Base-by-base conservation (phyloP, 495 filamentous ascomycete genomes). In the Penicillium paxilli region DNA sequence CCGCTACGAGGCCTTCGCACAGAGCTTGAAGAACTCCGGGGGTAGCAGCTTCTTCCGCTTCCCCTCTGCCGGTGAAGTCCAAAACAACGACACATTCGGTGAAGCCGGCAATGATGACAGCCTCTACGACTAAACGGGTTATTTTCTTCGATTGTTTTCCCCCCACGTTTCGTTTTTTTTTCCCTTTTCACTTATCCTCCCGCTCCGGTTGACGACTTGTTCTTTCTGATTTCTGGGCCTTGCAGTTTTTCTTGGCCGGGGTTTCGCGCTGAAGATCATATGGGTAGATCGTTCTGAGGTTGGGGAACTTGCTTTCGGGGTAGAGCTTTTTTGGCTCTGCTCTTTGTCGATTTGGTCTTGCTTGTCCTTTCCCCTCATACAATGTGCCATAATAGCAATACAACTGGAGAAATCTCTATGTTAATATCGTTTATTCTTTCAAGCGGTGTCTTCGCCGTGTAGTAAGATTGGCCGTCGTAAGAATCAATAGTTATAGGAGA, bases 31-130 rank as follows among this genome's bases (percentile, higher is more conserved):
- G 88, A 94, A 95, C 69, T 84, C 90, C 37, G 91, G 94, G 44
- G 91, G 91, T 48, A 93, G 92, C 70, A 89, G 85, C 58, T 96
- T 91, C 83, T 98, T 98, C 88, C 88, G 93, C 70, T 98, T 98
- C 86, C 94, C 93, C 20, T 81, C 83, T 58, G 85, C 79, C 19
- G 86, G 83, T 26, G 86, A 83, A 59, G 82, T 78, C 46, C 76
- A 75, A 49, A 78, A 77, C 62, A 79, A 75, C 57, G 82, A 83
- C 75, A 79, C 84, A 26, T 94, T 94, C 65, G 90, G 90, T 33
- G 84, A 91, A 62, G 89, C 86, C 57, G 90, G 89, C 59, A 88
- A 93, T 68, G 90, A 95, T 66, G 91, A 94, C 64, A 90, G 87
- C 76, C 87, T 95, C 66, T 95, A 95, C 53, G 81, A 83, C 58